These are phyloP conservation scores for Hydnomerulius pinastri DNA, from an alignment of 768 basidiomycete genomes.

Conservation along the genomic window DNA sequence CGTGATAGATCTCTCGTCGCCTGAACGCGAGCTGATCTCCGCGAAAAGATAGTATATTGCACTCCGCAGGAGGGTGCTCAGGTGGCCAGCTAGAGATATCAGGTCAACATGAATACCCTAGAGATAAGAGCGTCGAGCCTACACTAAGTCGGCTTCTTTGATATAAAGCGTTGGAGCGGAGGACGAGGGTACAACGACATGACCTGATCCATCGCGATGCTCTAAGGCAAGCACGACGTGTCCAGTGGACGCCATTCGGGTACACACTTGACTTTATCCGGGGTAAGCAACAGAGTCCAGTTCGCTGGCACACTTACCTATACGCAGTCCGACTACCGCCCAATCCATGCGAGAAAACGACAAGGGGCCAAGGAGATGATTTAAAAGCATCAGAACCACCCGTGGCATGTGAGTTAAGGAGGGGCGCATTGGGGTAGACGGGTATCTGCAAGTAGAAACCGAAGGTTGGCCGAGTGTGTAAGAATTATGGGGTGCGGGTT, in stretches of 20 bases:
- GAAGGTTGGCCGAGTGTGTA: background rate
- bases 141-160: constrained; percentile 58
- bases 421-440: constrained; percentile 55
- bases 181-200: constrained; percentile 44
- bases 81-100: constrained; percentile 26
- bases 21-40: constrained; percentile 72
- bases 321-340: constrained; percentile 74
- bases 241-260: constrained; percentile 73
- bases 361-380: constrained; percentile 64
- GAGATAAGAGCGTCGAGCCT: constrained; percentile 20
- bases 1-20: constrained; percentile 64
- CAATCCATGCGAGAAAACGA: constrained; percentile 86
- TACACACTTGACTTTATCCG: constrained; percentile 61
- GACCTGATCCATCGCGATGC: constrained; percentile 80
- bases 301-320: constrained; percentile 39
- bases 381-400: constrained; percentile 2
- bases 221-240: constrained; percentile 81
- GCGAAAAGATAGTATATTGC: constrained; percentile 52
- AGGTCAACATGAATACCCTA: background rate
- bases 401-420: constrained; percentile 36
- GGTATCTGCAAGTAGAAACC: constrained; percentile 53
- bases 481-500: background rate
- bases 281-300: background rate
- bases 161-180: constrained; percentile 49
- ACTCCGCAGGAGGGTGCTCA: constrained; percentile 14